Evolutionary conservation across 2,329 filamentous ascomycete genomes (phyloP).

Genomic region (Diaporthe humulicola): DNA sequence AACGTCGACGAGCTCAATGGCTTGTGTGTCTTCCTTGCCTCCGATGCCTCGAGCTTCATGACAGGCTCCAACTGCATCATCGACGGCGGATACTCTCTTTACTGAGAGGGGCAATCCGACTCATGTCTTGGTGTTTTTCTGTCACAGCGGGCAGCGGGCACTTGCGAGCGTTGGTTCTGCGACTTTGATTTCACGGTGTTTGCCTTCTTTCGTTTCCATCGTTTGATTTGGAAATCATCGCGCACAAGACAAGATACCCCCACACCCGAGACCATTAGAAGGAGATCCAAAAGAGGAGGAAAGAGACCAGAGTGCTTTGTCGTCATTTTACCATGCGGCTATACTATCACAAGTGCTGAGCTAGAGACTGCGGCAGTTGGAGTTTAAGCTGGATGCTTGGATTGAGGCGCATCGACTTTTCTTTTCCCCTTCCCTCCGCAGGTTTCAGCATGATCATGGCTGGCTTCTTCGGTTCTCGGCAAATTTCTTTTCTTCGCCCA

Average conservation of each 20-base stretch:
- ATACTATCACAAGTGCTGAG: not conserved
- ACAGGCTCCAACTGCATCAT: conserved; percentile 81
- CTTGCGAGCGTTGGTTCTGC: not conserved
- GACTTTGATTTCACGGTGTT: not conserved
- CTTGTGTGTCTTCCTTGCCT: conserved; percentile 81
- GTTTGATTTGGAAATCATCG: not conserved
- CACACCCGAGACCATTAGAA: not conserved
- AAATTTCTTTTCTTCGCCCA: not conserved
- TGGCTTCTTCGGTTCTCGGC: not conserved
- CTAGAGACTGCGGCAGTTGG: not conserved
- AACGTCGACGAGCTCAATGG: conserved; percentile 83
- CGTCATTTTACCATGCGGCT: not conserved
- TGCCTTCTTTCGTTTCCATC: not conserved
- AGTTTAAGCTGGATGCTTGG: not conserved
- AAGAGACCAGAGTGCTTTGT: not conserved
- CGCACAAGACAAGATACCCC: conserved; percentile 9
- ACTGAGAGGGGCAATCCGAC: conserved; percentile 53
- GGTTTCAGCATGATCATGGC: not conserved
- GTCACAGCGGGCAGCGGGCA: not conserved
- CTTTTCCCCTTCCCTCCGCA: not conserved
- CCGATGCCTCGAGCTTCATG: conserved; percentile 81
- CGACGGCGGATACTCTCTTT: conserved; percentile 78
- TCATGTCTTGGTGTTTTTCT: not conserved
- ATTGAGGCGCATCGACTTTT: not conserved
- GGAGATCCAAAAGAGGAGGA: not conserved